A percentile compares a stretch with the other conserved stretches of the same genome.
Conservation (phyloP, 306 rosid genomes). For the Trichosanthes truncata region DNA sequence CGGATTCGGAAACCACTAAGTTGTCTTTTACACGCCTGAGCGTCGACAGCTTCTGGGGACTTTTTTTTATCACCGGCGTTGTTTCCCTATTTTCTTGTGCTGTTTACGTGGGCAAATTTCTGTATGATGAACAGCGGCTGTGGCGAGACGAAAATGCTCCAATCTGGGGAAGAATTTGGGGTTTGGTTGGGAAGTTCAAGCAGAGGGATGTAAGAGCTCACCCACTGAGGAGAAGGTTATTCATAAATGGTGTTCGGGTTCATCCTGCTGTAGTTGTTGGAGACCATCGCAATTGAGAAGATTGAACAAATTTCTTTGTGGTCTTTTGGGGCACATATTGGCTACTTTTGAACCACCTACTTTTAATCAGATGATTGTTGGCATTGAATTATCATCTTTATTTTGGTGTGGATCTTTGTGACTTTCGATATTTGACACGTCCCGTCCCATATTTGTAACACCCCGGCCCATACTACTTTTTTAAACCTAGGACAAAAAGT, state of each 20-base stretch:
- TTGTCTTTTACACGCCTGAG: constrained; percentile 18
- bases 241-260: neutral
- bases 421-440: too few species aligned
- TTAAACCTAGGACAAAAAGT: too few species aligned
- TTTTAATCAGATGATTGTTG: too few species aligned
- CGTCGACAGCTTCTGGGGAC: constrained; percentile 30
- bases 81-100: too few species aligned
- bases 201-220: neutral
- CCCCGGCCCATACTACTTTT: too few species aligned
- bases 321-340: too few species aligned
- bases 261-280: neutral
- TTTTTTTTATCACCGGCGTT: constrained; percentile 6
- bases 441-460: too few species aligned
- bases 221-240: neutral
- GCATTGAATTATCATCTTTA: too few species aligned
- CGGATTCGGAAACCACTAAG: neutral
- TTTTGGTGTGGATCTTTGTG: too few species aligned
- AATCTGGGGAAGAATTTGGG: neutral
- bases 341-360: too few species aligned
- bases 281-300: neutral
- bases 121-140: neutral
- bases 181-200: neutral
- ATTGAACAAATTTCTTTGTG: neutral
- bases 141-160: neutral
- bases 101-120: neutral